Percentiles rank a stretch among this genome's conserved stretches.
These are phyloP conservation scores for Asterella californica DNA, from an alignment of 225 moss, liverwort and hornwort genomes.

Conservation along the genomic window DNA sequence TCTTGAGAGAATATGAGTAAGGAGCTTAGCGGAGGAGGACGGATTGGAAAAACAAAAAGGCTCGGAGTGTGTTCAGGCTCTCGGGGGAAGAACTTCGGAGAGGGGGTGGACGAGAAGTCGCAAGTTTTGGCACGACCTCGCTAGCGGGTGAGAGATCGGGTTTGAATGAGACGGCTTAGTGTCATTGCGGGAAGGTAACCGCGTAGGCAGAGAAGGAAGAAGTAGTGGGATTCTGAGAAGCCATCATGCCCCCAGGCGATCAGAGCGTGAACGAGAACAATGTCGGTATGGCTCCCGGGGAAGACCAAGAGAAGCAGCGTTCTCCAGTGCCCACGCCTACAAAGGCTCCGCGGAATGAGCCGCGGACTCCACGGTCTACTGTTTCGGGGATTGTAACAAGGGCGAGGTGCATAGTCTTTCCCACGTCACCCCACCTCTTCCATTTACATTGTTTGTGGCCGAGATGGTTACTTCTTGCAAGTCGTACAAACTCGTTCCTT, in stretches of 20 bases:
- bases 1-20: neutral
- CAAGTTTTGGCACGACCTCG: neutral
- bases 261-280: slow-evolving; percentile 28
- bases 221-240: neutral
- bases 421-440: neutral
- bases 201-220: slow-evolving; percentile 1
- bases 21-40: neutral
- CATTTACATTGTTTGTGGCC: neutral
- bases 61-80: neutral
- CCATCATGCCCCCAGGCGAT: slow-evolving; percentile 39
- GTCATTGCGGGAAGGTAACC: neutral
- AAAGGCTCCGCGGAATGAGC: slow-evolving; percentile 25
- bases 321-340: slow-evolving; percentile 21
- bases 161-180: slow-evolving; percentile 1
- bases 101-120: neutral
- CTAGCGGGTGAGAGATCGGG: neutral
- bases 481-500: neutral
- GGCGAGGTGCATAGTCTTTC: slow-evolving; percentile 7
- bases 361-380: slow-evolving; percentile 33
- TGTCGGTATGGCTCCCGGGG: slow-evolving; percentile 15
- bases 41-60: neutral
- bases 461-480: neutral
- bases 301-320: slow-evolving; percentile 29
- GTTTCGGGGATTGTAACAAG: slow-evolving; percentile 30
- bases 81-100: neutral